phyloP scores from a whole-genome alignment of 768 basidiomycete species.

The Leccinum disarticulatum region DNA sequence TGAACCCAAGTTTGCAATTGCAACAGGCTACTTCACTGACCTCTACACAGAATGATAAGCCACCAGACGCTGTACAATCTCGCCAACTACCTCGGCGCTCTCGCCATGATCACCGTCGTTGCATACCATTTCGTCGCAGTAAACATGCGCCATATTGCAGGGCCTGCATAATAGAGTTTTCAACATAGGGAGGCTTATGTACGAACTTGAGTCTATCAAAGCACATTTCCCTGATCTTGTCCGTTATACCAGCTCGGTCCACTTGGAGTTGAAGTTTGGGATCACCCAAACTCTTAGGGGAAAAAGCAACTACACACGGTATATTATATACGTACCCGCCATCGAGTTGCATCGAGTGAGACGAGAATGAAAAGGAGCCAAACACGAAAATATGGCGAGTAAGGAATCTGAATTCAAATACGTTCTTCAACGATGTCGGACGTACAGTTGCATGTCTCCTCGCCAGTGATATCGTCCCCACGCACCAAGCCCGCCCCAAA shows the following conservation, averaged over 20 bases:
- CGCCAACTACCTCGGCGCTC: conserved; percentile 77
- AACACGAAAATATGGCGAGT: neutral
- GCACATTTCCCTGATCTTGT: neutral
- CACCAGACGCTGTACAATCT: conserved; percentile 79
- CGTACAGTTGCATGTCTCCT: conserved; percentile 21
- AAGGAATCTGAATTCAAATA: too few species aligned
- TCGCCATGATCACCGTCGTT: conserved; percentile 87
- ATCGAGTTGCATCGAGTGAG: too few species aligned
- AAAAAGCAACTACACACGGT: too few species aligned
- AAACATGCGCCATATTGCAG: conserved; percentile 56
- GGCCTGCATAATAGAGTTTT: conserved; percentile 12
- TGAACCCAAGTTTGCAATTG: neutral
- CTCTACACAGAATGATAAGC: conserved; percentile 60
- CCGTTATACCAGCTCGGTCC: neutral
- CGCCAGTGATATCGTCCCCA: conserved; percentile 12
- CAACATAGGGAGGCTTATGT: neutral
- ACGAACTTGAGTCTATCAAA: neutral
- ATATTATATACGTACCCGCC: too few species aligned
- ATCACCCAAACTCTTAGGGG: too few species aligned
- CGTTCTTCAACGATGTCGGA: conserved; percentile 14
- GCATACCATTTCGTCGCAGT: conserved; percentile 90
- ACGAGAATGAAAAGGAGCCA: neutral
- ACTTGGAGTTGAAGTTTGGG: neutral
- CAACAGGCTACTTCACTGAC: neutral
- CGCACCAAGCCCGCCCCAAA: conserved; percentile 53